These are phyloP conservation scores for Metarhizium humberi DNA, from an alignment of 2,329 filamentous ascomycete genomes.

Conservation along the genomic window DNA sequence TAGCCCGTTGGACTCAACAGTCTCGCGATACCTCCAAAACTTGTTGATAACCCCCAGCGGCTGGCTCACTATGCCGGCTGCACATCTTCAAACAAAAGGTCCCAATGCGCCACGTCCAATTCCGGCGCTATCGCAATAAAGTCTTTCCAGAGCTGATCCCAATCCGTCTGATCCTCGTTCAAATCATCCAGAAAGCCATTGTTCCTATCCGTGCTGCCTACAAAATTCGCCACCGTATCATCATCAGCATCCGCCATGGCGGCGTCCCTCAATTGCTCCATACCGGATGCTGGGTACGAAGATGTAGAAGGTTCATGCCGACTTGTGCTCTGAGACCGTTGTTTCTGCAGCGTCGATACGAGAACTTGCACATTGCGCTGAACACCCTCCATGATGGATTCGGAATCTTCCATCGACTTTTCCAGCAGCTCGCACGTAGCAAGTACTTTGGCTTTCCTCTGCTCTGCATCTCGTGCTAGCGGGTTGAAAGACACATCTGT, in stretches of 20 bases:
- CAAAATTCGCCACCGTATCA: not conserved
- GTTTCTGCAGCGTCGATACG: slow-evolving; percentile 1
- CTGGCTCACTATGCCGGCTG: not conserved
- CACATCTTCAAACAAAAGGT: slow-evolving; percentile 4
- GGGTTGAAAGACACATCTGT: slow-evolving; percentile 7
- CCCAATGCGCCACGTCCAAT: slow-evolving; percentile 6
- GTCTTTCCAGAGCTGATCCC: slow-evolving; percentile 6
- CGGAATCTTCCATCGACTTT: slow-evolving; percentile 3
- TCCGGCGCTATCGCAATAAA: slow-evolving; percentile 7
- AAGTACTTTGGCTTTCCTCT: slow-evolving; percentile 5
- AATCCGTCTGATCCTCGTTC: not conserved
- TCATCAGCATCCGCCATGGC: not conserved
- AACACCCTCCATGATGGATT: slow-evolving; percentile 3
- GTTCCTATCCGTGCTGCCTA: not conserved
- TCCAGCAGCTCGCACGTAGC: slow-evolving; percentile 7
- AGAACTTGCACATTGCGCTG: slow-evolving; percentile 6
- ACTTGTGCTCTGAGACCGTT: not conserved
- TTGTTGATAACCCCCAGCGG: not conserved
- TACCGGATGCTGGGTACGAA: not conserved
- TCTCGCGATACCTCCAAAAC: too few species aligned
- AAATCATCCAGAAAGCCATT: not conserved
- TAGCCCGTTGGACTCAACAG: too few species aligned
- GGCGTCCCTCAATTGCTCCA: not conserved
- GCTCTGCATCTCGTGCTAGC: not conserved
- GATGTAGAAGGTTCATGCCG: not conserved